Conservation (phyloP, 305 asterid species). For the Ajuga reptans region DNA sequence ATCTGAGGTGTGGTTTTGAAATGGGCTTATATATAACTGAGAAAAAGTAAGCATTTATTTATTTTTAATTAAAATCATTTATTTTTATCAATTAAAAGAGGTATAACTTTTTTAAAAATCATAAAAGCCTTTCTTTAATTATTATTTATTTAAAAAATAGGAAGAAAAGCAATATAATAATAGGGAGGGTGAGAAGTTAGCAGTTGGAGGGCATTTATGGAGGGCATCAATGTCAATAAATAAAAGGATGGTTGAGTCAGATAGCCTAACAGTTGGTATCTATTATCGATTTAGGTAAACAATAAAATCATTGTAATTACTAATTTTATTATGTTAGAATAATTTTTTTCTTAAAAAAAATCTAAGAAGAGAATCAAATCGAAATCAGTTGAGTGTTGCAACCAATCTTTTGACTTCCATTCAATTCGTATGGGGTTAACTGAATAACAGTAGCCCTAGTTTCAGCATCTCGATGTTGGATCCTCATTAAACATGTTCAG, state of each 20-base stretch:
- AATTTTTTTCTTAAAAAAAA: no score
- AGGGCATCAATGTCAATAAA: neutral
- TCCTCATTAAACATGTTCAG: no score
- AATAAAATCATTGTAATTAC: neutral
- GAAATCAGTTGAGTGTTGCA: neutral
- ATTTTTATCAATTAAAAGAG: no score
- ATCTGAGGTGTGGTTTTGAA: slow-evolving; percentile 14
- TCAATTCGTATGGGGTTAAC: neutral
- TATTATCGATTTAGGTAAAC: slow-evolving; percentile 18
- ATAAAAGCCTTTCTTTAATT: no score
- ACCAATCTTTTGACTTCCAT: neutral
- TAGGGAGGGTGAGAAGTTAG: slow-evolving; percentile 13
- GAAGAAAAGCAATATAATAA: neutral
- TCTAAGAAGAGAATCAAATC: no score
- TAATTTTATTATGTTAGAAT: no score
- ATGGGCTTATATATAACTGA: neutral
- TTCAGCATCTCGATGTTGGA: no score
- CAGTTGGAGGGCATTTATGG: slow-evolving; percentile 34
- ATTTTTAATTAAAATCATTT: no score
- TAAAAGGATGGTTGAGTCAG: slow-evolving; percentile 30
- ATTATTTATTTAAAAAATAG: no score
- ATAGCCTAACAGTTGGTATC: slow-evolving; percentile 28
- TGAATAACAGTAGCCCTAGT: neutral
- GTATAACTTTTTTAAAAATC: no score
- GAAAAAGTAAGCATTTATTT: no score